A percentile compares a stretch with the other conserved stretches of the same genome.
Evolutionary conservation across 179 eudicot genomes (phyloP).

Genomic region (Silene vulgaris): DNA sequence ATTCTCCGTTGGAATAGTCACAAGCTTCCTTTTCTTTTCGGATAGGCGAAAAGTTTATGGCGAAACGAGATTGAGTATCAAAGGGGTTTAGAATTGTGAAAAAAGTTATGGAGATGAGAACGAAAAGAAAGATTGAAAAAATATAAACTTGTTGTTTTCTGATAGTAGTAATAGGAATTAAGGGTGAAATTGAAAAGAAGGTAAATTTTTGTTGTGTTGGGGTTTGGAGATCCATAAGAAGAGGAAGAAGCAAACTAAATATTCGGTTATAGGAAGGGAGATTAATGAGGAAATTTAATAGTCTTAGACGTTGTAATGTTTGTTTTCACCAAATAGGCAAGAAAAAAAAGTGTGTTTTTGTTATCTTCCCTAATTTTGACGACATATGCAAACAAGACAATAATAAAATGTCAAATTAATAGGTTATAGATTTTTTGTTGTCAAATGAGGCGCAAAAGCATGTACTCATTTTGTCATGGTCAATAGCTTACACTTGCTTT

Average conservation of each 20-base stretch:
- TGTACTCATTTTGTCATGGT: too few species aligned
- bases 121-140: conserved; percentile 19
- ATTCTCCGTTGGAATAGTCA: conserved; percentile 52
- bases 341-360: conserved; percentile 13
- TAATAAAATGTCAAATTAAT: too few species aligned
- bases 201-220: conserved; percentile 10
- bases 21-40: conserved; percentile 20
- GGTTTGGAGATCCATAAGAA: conserved; percentile 29
- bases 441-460: too few species aligned
- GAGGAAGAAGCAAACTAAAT: neutral
- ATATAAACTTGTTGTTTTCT: conserved; percentile 16
- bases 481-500: too few species aligned
- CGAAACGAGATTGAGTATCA: conserved; percentile 20
- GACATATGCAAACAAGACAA: neutral
- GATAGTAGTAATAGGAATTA: conserved; percentile 5
- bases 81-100: conserved; percentile 26
- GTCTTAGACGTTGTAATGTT: conserved; percentile 19
- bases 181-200: conserved; percentile 11
- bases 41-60: neutral
- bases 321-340: conserved; percentile 61
- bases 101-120: conserved; percentile 25
- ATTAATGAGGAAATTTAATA: conserved; percentile 47
- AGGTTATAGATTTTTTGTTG: too few species aligned
- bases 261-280: neutral
- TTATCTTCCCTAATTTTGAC: neutral